Percentiles rank a stretch among this genome's conserved stretches.
Evolutionary conservation across 2,329 filamentous ascomycete genomes (phyloP).

Genomic region (Pestalotiopsis sp.): DNA sequence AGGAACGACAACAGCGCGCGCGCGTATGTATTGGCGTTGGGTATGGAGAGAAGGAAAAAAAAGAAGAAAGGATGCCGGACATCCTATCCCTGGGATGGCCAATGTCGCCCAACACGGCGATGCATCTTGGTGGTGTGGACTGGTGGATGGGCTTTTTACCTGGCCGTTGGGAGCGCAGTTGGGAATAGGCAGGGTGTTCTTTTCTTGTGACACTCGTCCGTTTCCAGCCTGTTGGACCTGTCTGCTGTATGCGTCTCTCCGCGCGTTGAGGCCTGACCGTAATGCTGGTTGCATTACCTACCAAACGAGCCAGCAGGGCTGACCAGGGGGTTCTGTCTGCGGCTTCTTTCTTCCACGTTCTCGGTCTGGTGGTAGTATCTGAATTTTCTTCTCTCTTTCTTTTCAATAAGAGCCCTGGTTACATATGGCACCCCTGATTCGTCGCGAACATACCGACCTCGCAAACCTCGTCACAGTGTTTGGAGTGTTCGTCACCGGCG

Average conservation of each 20-base stretch:
- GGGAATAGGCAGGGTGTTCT: not conserved
- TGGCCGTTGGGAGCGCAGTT: not conserved
- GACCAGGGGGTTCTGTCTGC: not conserved
- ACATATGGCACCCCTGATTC: not conserved
- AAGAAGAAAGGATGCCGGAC: not conserved
- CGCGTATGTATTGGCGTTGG: not conserved
- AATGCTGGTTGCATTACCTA: not conserved
- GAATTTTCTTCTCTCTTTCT: not conserved
- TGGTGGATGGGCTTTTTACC: not conserved
- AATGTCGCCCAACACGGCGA: not conserved
- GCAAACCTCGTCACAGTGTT: slow-evolving; percentile 2
- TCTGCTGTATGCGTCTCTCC: not conserved
- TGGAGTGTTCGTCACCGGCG: not conserved
- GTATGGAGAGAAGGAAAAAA: not conserved
- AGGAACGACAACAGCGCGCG: not conserved
- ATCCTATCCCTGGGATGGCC: not conserved
- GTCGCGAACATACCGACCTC: not conserved
- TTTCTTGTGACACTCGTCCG: not conserved
- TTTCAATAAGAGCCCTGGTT: not conserved
- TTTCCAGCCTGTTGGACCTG: not conserved
- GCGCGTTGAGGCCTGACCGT: not conserved
- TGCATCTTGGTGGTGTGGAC: not conserved
- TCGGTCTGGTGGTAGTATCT: not conserved
- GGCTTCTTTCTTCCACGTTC: not conserved
- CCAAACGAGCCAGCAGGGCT: not conserved